A percentile compares a stretch with the other conserved stretches of the same genome.
Evolutionary conservation across 305 asterid genomes (phyloP).

Genomic region (Andrographis paniculata): DNA sequence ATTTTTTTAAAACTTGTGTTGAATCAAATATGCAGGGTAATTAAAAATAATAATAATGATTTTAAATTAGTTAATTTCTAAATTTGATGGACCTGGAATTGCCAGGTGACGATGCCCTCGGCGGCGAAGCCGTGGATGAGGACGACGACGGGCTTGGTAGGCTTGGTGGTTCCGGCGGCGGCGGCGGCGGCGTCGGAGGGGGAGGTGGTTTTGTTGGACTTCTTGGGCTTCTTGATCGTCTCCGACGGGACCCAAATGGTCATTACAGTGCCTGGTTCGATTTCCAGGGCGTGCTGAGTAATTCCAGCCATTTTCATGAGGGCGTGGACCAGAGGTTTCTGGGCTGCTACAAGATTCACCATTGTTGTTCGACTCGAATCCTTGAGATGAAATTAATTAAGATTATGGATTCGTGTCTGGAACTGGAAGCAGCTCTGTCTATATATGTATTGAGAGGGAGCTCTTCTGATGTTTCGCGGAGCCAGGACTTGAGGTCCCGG

Average conservation of each 20-base stretch:
- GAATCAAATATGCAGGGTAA: too few species aligned
- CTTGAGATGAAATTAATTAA: too few species aligned
- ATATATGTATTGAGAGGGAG: too few species aligned
- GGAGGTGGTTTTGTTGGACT: conserved; percentile 23
- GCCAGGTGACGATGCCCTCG: conserved; percentile 85
- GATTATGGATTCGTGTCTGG: too few species aligned
- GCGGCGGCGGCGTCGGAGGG: conserved; percentile 7
- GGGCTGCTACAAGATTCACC: conserved; percentile 77
- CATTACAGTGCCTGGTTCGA: conserved; percentile 54
- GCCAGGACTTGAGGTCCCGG: background rate
- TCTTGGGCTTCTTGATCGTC: conserved; percentile 32
- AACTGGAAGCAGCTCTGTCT: too few species aligned
- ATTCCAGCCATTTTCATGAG: conserved; percentile 78
- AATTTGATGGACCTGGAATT: too few species aligned
- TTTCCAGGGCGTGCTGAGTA: conserved; percentile 38
- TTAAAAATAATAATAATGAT: too few species aligned
- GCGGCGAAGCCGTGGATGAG: conserved; percentile 84
- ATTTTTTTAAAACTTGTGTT: too few species aligned
- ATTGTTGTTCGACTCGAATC: conserved; percentile 14
- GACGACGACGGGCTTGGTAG: conserved; percentile 58
- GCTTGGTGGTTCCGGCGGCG: conserved; percentile 22
- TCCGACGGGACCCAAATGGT: conserved; percentile 65
- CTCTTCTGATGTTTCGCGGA: background rate
- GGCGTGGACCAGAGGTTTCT: conserved; percentile 50
- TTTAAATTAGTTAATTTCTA: too few species aligned